Conservation (phyloP, 805 yeast genomes). For the Nakazawaea sp. region DNA sequence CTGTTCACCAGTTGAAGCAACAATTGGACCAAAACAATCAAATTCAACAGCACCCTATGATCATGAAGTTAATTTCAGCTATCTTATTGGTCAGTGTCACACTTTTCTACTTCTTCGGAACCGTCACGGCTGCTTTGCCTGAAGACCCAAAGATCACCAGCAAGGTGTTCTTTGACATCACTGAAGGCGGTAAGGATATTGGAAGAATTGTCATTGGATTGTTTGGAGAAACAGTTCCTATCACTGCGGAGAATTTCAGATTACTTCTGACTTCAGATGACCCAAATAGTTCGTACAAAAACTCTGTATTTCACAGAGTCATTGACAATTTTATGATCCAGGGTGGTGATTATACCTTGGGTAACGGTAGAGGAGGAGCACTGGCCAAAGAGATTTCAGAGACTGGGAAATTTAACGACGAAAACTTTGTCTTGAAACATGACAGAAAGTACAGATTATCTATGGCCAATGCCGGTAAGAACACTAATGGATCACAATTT, state of each 20-base stretch:
- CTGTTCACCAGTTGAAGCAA: too few species aligned
- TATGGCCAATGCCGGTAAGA: conserved; percentile 75
- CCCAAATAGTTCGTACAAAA: conserved; percentile 54
- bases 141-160: conserved; percentile 58
- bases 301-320: conserved; percentile 66
- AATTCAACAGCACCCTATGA: conserved; percentile 15
- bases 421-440: conserved; percentile 62
- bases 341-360: conserved; percentile 74
- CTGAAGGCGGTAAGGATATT: conserved; percentile 67
- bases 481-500: conserved; percentile 91
- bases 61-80: conserved; percentile 7
- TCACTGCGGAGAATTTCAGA: conserved; percentile 84
- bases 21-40: too few species aligned
- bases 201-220: conserved; percentile 87
- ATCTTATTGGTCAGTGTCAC: conserved; percentile 10
- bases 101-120: conserved; percentile 8
- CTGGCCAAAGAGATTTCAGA: conserved; percentile 31
- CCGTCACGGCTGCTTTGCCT: conserved; percentile 13
- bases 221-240: conserved; percentile 81
- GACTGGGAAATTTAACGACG: conserved; percentile 66
- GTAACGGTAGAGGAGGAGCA: conserved; percentile 68
- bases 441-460: conserved; percentile 63
- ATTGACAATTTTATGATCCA: conserved; percentile 70
- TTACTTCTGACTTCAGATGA: conserved; percentile 74
- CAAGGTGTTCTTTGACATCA: conserved; percentile 79